Conservation (phyloP, 2,329 filamentous ascomycete genomes). For the Xylariaceae sp. region DNA sequence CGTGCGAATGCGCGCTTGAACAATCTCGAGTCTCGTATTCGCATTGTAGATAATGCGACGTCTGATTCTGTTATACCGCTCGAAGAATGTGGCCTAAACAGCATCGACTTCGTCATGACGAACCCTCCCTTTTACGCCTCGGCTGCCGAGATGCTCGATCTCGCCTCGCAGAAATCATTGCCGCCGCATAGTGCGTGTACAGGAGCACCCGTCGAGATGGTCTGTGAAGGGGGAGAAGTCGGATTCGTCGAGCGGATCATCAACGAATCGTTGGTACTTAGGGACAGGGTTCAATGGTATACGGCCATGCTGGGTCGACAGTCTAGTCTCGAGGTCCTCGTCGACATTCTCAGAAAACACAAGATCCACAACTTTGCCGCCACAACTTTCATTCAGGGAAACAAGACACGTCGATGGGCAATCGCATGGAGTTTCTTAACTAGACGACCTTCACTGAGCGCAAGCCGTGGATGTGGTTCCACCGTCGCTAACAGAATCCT, state of each 20-base stretch:
- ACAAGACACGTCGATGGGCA: slow-evolving; percentile 77
- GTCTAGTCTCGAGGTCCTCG: slow-evolving; percentile 56
- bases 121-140: slow-evolving; percentile 95
- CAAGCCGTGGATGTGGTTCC: slow-evolving; percentile 40
- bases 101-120: slow-evolving; percentile 79
- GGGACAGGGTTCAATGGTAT: slow-evolving; percentile 72
- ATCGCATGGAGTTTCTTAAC: slow-evolving; percentile 79
- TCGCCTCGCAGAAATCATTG: slow-evolving; percentile 59
- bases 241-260: slow-evolving; percentile 69
- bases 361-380: slow-evolving; percentile 74
- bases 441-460: slow-evolving; percentile 52
- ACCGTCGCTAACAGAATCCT: slow-evolving; percentile 39
- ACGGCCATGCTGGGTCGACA: slow-evolving; percentile 85
- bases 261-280: slow-evolving; percentile 58
- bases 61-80: slow-evolving; percentile 59
- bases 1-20: slow-evolving; percentile 64
- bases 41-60: slow-evolving; percentile 50
- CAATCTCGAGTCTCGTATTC: slow-evolving; percentile 57
- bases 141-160: slow-evolving; percentile 58
- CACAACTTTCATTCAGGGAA: slow-evolving; percentile 71
- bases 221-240: slow-evolving; percentile 71
- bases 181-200: slow-evolving; percentile 70
- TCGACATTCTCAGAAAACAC: slow-evolving; percentile 53
- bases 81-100: slow-evolving; percentile 43
- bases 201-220: slow-evolving; percentile 79